Base-by-base conservation (phyloP, 139 green algal genomes). In the Zygnema cylindricum region DNA sequence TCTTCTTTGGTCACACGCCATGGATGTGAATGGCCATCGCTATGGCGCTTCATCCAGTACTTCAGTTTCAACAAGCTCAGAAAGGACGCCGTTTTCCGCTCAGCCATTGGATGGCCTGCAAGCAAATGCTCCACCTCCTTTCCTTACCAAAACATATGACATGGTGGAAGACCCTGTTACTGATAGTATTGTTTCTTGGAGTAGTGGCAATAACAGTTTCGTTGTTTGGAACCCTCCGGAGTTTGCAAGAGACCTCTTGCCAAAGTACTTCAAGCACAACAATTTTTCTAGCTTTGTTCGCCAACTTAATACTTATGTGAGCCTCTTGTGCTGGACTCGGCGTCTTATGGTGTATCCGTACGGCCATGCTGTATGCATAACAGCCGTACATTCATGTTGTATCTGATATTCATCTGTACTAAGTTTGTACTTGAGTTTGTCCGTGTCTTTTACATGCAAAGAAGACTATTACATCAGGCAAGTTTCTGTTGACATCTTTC, bases 251-350 rank as follows among this genome's bases (percentile, higher is more conserved):
- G 95, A 98, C 84, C 86, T 99, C 55, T 93, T 99, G 43, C 97
- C 97, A 0, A 93, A 92, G 77, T 94, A 98, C 90, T 99, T 99
- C 93, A 99, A 99, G 93, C 96, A 99, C 93, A 98, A 98, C 91
- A 98, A 98, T 91, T 98, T 98, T 86, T 97, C 94, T 32, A 95
- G 89, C 88, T 99, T 99, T 84, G 97, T 99, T 57, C 93, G 97
- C 11, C 97, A 99, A 91, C 95, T 99, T 1, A 99, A 99, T 89
- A 98, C 97, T 25, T 99, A 99, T 88, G 96, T 90, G 63, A 69
- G 82, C 71, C 16, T 63, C 16, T 63, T n/a, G n/a, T n/a, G n/a
- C n/a, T n/a, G n/a, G n/a, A n/a, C n/a, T n/a, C n/a, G n/a, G n/a
- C n/a, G n/a, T n/a, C n/a, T n/a, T n/a, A n/a, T n/a, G n/a, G n/a